phyloP scores from a whole-genome alignment of 2,329 filamentous ascomycete species.

The Allantophomopsis lycopodina region DNA sequence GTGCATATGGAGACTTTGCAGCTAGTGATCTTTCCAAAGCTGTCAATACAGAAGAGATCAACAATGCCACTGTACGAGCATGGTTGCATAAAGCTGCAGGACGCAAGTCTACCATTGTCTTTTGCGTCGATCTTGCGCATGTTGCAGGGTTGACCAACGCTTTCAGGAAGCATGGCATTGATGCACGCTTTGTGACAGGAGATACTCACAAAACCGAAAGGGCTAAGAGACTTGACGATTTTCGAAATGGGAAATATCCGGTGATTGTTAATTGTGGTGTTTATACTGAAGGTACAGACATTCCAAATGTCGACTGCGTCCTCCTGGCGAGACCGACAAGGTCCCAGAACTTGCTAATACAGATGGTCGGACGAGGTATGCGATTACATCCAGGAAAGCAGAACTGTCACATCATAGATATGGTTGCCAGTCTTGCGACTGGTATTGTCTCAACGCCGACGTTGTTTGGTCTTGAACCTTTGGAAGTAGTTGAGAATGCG shows the following conservation, averaged over 20 bases:
- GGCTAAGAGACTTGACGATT: slow-evolving; percentile 57
- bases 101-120: slow-evolving; percentile 78
- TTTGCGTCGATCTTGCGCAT: slow-evolving; percentile 85
- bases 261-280: slow-evolving; percentile 91
- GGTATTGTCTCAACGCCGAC: slow-evolving; percentile 87
- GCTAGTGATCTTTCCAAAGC: slow-evolving; percentile 61
- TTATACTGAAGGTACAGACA: slow-evolving; percentile 95
- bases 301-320: slow-evolving; percentile 93
- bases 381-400: slow-evolving; percentile 67
- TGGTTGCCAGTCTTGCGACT: slow-evolving; percentile 74
- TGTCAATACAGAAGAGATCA: slow-evolving; percentile 71
- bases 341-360: slow-evolving; percentile 84
- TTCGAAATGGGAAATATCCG: slow-evolving; percentile 64
- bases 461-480: slow-evolving; percentile 81
- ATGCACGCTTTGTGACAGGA: slow-evolving; percentile 79
- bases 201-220: slow-evolving; percentile 60
- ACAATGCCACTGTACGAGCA: slow-evolving; percentile 71
- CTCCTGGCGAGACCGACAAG: slow-evolving; percentile 77
- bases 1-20: slow-evolving; percentile 65
- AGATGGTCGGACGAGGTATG: slow-evolving; percentile 97
- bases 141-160: slow-evolving; percentile 59
- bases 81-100: slow-evolving; percentile 67
- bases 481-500: slow-evolving; percentile 57
- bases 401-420: slow-evolving; percentile 90
- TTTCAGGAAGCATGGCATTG: slow-evolving; percentile 66